A percentile compares a stretch with the other conserved stretches of the same genome.
Evolutionary conservation across 2,329 filamentous ascomycete species (phyloP).

Genomic region (Volutella citrinella): DNA sequence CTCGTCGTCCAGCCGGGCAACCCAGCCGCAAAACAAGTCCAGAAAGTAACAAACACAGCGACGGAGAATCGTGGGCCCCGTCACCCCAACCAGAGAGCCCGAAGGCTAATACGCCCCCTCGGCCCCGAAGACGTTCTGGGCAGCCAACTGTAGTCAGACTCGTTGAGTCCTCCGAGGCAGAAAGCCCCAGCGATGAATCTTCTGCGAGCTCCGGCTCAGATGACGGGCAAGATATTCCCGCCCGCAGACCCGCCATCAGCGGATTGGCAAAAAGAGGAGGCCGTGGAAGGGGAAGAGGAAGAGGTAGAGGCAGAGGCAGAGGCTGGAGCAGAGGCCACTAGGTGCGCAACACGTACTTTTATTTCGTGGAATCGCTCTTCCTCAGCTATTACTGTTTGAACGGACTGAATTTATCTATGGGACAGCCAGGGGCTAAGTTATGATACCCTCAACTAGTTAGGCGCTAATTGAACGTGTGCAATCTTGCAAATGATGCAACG

Average conservation of each 20-base stretch:
- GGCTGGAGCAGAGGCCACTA: conserved; percentile 10
- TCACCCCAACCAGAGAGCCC: conserved; percentile 10
- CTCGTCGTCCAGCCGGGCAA: neutral
- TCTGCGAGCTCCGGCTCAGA: conserved; percentile 15
- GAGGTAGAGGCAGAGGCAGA: conserved; percentile 21
- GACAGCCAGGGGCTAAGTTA: too few species aligned
- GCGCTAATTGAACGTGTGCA: too few species aligned
- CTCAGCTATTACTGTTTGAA: too few species aligned
- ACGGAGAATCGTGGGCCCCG: conserved; percentile 6
- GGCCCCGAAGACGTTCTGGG: neutral
- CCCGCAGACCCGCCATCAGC: conserved; percentile 7
- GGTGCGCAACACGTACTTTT: too few species aligned
- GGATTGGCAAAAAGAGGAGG: conserved; percentile 7
- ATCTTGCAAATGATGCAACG: too few species aligned
- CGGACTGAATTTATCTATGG: too few species aligned
- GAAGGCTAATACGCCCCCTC: conserved; percentile 13
- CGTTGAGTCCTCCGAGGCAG: conserved; percentile 21
- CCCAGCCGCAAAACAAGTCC: neutral
- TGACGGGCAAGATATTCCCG: conserved; percentile 22
- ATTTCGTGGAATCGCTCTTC: too few species aligned
- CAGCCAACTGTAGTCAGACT: conserved; percentile 23
- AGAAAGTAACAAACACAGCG: too few species aligned
- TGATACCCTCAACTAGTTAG: too few species aligned
- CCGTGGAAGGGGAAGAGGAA: conserved; percentile 18
- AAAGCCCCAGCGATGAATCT: conserved; percentile 5